Percentiles rank a stretch among this genome's conserved stretches.
phyloP scores from a whole-genome alignment of 139 green algal species.

The Coelastrella sp. region DNA sequence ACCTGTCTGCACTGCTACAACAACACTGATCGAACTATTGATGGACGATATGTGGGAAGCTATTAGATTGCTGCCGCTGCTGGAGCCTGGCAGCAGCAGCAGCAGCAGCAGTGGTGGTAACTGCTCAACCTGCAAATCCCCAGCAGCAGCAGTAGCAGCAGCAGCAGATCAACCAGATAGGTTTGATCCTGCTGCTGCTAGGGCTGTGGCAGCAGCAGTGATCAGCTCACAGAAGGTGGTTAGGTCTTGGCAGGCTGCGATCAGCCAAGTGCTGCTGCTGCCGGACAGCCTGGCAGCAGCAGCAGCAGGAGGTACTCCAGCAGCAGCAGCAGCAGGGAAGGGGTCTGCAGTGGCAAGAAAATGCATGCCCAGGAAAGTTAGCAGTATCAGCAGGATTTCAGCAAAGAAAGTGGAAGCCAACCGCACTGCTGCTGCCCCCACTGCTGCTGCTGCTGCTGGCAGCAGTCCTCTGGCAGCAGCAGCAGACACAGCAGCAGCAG shows the following conservation, averaged over 20 bases:
- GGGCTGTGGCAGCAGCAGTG: background rate
- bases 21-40: constrained; percentile 30
- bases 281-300: background rate
- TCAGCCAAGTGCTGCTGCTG: background rate
- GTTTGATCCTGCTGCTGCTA: background rate
- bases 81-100: background rate
- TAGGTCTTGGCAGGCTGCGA: constrained; percentile 22
- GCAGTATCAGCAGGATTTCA: background rate
- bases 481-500: background rate
- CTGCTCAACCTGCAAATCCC: background rate
- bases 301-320: background rate
- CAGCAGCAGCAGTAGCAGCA: background rate
- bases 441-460: constrained; percentile 7
- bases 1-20: background rate
- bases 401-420: background rate
- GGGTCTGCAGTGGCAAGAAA: background rate
- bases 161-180: background rate
- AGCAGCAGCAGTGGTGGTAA: background rate
- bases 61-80: constrained; percentile 18
- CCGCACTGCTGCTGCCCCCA: background rate
- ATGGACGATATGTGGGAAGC: constrained; percentile 34
- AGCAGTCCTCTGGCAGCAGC: background rate
- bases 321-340: constrained; percentile 12
- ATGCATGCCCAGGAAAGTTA: background rate
- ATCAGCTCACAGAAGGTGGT: background rate